Evolutionary conservation across 2,329 filamentous ascomycete species (phyloP).

Genomic region (Cordyceps cicadae): DNA sequence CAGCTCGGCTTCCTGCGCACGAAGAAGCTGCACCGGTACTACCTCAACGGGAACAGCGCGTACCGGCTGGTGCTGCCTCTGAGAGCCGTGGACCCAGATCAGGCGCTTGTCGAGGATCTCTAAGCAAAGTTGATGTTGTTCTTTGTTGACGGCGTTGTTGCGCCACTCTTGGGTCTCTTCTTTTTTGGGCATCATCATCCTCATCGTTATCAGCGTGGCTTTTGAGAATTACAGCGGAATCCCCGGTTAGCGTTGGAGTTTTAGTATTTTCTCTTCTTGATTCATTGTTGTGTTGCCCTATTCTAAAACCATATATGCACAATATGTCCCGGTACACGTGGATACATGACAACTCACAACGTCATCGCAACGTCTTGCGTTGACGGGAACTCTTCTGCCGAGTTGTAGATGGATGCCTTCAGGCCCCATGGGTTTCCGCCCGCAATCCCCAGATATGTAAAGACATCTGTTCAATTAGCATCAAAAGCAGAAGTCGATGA

Average conservation of each 20-base stretch:
- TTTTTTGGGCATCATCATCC: neutral
- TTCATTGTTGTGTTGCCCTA: neutral
- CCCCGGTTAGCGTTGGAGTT: constrained; percentile 3
- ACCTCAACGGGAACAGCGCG: constrained; percentile 91
- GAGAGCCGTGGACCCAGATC: constrained; percentile 43
- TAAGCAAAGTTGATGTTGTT: constrained; percentile 19
- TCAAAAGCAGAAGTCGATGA: neutral
- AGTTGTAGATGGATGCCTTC: constrained; percentile 49
- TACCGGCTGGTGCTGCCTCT: constrained; percentile 80
- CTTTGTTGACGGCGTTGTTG: neutral
- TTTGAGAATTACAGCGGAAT: neutral
- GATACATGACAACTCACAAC: neutral
- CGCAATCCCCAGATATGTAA: constrained; percentile 56
- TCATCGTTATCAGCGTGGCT: neutral
- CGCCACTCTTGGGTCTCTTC: no score
- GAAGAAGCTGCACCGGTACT: constrained; percentile 90
- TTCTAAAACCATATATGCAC: neutral
- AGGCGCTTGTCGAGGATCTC: constrained; percentile 27
- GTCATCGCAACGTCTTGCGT: neutral
- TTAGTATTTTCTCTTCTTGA: neutral
- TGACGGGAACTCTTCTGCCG: constrained; percentile 30
- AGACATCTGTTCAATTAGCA: constrained; percentile 45
- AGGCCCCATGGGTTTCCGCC: constrained; percentile 54
- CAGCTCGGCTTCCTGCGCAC: constrained; percentile 83
- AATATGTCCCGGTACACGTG: neutral